phyloP scores from a whole-genome alignment of 495 filamentous ascomycete genomes.

The Aspergillus cavernicola region DNA sequence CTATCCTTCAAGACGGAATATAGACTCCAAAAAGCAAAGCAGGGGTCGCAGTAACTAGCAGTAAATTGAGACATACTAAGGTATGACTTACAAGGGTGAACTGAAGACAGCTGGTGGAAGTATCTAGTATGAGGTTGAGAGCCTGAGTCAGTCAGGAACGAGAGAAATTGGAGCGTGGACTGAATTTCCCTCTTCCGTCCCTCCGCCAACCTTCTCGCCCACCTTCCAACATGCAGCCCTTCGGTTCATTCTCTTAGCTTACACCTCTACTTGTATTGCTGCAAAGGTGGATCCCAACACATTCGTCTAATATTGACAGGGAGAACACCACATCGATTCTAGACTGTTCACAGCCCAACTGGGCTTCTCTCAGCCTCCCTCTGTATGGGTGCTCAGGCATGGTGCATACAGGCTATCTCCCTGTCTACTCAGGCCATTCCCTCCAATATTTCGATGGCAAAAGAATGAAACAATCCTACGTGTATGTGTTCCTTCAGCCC shows the following conservation, averaged over 20 bases:
- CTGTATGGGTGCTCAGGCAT: not conserved
- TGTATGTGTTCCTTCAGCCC: not conserved
- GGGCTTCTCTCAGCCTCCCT: constrained; percentile 2
- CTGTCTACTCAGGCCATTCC: not conserved
- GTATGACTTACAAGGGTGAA: not conserved
- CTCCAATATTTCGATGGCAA: not conserved
- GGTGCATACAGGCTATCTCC: not conserved
- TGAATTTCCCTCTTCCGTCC: no score
- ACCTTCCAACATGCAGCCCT: not conserved
- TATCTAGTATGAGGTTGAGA: not conserved
- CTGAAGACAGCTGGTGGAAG: not conserved
- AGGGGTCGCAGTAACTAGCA: no score
- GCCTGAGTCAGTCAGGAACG: not conserved
- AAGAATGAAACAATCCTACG: not conserved
- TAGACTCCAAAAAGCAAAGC: not conserved
- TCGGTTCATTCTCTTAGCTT: not conserved
- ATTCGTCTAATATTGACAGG: not conserved
- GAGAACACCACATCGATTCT: not conserved
- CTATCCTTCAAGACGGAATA: not conserved
- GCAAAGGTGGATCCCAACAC: not conserved
- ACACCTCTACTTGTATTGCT: not conserved
- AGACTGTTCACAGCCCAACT: not conserved
- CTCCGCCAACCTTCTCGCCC: not conserved
- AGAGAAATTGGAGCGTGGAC: not conserved
- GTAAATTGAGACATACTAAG: not conserved